Evolutionary conservation across 129 eudicot genomes (phyloP), one percentile per base, ranked within the genome.

Genomic region (Tanacetum coccineum): DNA sequence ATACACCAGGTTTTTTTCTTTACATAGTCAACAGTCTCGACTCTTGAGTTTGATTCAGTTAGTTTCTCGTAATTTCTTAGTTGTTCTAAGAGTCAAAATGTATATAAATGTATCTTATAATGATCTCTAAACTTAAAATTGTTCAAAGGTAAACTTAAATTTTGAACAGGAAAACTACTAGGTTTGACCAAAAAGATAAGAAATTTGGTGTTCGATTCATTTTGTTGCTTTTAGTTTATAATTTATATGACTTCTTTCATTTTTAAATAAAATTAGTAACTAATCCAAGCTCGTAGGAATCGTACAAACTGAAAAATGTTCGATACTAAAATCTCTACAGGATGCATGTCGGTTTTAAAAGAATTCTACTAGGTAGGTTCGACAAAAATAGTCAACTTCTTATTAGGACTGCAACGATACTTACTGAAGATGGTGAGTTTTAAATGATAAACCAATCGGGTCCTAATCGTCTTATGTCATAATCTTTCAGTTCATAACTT

Each of bases 1-100:
- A 80, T 87, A 36, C 95, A 87, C 70, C 95, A 87, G 89, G 89
- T 83, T 44, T 32, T 30, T 36, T 36, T 36, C 10, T 36, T 36
- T 36, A 7, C 2, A 36, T 36, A 7, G 42, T 32, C 39, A 6
- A 32, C 39, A 32, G 9, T 32, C 36, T 9, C 2, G 36, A 17
- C 28, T 40, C 30, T 40, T 18, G 9, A 40, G 28, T 42, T 18
- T 28, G 4, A 4, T 62, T 42, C 17, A 11, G n/a, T 42, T 18
- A 36, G 2, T 2, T 22, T 42, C 20, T 11, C 18, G 6, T 12
- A 14, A 10, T 26, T 58, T 58, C 19, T 12, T 58, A 40, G 28
- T 4, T 6, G 12, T 26, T 3, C 12, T 57, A 57, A 26, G 8
- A 51, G 15, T 51, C 2, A 4, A 36, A 6, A 6, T 7, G 42